A percentile compares a stretch with the other conserved stretches of the same genome.
Evolutionary conservation across 306 rosid species (phyloP).

Genomic region (Casuarina glauca): DNA sequence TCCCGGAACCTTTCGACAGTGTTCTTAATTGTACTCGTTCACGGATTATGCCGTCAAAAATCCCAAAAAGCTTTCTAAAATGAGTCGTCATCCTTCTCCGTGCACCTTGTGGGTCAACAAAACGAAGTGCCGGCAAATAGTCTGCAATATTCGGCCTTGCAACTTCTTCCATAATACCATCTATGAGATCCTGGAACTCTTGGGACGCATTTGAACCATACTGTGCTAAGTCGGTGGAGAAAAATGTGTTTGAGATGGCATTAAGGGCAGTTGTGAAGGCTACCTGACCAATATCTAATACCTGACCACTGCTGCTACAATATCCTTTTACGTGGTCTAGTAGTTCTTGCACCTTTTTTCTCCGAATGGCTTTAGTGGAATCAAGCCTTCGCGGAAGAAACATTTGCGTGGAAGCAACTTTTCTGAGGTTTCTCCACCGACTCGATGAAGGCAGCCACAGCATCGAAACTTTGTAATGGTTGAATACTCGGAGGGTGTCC

Average conservation of each 20-base stretch:
- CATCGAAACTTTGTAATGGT: background rate
- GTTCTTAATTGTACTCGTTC: conserved; percentile 15
- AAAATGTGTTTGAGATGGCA: conserved; percentile 10
- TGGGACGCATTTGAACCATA: background rate
- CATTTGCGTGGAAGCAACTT: background rate
- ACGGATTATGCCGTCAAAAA: conserved; percentile 10
- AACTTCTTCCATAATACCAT: background rate
- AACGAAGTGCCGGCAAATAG: conserved; percentile 6
- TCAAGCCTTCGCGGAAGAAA: conserved; percentile 6
- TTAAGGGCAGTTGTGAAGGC: too few relatives aligned
- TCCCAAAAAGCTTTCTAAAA: background rate
- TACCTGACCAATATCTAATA: too few relatives aligned
- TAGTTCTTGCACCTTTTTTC: conserved; percentile 4
- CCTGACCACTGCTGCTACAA: background rate
- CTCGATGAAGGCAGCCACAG: background rate
- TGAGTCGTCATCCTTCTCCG: background rate
- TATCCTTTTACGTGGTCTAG: background rate
- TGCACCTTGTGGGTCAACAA: conserved; percentile 5
- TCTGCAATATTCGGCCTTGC: conserved; percentile 4
- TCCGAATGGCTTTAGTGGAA: background rate
- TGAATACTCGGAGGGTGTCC: background rate
- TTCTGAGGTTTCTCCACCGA: conserved; percentile 11
- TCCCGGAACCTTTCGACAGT: background rate
- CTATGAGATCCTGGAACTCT: background rate
- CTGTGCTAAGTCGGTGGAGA: conserved; percentile 29